Evolutionary conservation across 148 eudicot species (phyloP).

Genomic region (Amaranthus palmeri): DNA sequence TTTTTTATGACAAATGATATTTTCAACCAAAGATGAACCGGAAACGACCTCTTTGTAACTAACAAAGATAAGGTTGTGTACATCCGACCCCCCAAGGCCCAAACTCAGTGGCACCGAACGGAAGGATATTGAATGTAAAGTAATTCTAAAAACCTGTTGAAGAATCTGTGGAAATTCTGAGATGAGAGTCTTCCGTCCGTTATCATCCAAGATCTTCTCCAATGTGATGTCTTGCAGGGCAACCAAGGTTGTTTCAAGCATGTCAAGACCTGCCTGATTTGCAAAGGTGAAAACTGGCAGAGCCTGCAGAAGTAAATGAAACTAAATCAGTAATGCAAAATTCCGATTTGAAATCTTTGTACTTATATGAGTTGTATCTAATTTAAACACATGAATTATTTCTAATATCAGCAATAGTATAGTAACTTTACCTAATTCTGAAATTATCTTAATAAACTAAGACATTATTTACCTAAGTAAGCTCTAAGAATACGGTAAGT

Average conservation of each 20-base stretch:
- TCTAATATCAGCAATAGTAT: not conserved
- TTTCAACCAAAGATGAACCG: too few relatives aligned
- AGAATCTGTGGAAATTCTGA: conserved; percentile 56
- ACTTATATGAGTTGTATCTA: too few relatives aligned
- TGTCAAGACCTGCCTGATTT: conserved; percentile 73
- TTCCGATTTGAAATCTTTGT: not conserved
- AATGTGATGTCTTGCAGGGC: conserved; percentile 68
- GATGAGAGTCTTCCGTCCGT: conserved; percentile 61
- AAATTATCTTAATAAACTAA: too few relatives aligned
- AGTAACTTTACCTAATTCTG: too few relatives aligned
- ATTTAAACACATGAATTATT: not conserved
- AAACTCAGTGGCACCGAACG: too few relatives aligned
- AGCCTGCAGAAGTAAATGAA: conserved; percentile 34
- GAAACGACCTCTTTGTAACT: too few relatives aligned
- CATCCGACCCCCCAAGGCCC: too few relatives aligned
- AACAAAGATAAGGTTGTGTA: too few relatives aligned
- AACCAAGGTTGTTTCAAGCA: conserved; percentile 74
- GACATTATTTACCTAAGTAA: too few relatives aligned
- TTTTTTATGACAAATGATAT: too few relatives aligned
- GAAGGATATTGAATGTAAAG: not conserved
- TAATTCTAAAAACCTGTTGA: conserved; percentile 39
- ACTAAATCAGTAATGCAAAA: not conserved
- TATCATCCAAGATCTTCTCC: conserved; percentile 64
- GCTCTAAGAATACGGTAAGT: too few relatives aligned
- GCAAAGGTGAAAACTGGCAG: conserved; percentile 68